Evolutionary conservation across 192 early-diverging fungal species (phyloP).

Genomic region (Entomortierella parvispora): DNA sequence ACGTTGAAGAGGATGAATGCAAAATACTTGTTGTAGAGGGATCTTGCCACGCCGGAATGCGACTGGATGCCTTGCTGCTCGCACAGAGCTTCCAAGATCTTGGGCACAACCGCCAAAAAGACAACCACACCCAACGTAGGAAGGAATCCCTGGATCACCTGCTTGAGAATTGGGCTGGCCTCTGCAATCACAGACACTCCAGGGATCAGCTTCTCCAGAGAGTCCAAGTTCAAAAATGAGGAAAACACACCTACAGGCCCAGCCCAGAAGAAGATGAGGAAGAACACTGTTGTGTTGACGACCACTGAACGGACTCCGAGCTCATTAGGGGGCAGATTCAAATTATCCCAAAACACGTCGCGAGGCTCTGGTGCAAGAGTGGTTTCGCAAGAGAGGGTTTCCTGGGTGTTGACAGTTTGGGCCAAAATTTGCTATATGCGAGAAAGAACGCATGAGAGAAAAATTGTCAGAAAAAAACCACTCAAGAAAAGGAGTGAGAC

Average conservation of each 20-base stretch:
- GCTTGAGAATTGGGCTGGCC: slow-evolving; percentile 62
- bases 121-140: slow-evolving; percentile 77
- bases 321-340: slow-evolving; percentile 69
- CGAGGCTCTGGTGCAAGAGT: slow-evolving; percentile 78
- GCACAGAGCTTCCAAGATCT: slow-evolving; percentile 67
- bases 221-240: slow-evolving; percentile 70
- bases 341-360: slow-evolving; percentile 80
- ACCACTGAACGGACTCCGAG: slow-evolving; percentile 61
- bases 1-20: slow-evolving; percentile 82
- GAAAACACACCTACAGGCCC: slow-evolving; percentile 75
- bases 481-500: not conserved
- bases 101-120: slow-evolving; percentile 76
- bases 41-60: slow-evolving; percentile 47
- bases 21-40: slow-evolving; percentile 72
- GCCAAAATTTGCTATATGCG: slow-evolving; percentile 63
- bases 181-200: slow-evolving; percentile 62
- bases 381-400: slow-evolving; percentile 72
- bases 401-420: slow-evolving; percentile 71
- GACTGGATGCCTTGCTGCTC: slow-evolving; percentile 57
- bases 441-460: not conserved
- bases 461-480: not conserved
- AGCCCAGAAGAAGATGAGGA: slow-evolving; percentile 82
- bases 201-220: slow-evolving; percentile 69
- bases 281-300: slow-evolving; percentile 63
- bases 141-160: slow-evolving; percentile 73